Evolutionary conservation across 225 moss, liverwort and hornwort genomes (phyloP), one percentile per base, ranked within the genome.

Genomic region (Bryum argenteum): DNA sequence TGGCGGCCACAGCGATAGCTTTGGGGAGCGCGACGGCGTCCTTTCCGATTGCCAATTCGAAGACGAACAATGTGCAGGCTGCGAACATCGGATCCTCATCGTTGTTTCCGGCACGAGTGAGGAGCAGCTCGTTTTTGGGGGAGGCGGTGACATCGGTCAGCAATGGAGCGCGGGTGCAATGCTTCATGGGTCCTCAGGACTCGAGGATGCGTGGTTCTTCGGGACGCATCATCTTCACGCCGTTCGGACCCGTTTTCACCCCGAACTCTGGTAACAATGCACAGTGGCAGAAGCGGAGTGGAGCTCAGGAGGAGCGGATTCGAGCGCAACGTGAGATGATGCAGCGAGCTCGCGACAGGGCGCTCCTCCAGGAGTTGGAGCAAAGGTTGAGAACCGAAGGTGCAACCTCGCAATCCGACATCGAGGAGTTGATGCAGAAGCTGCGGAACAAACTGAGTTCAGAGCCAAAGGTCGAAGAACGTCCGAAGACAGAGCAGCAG

Each of bases 291-390:
- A 89, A 63, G 61, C 73, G 84, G 64, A 75, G 66, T 28, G 37
- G n/a, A 5, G 54, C n/a, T 21, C 82, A 76, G 55, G 81, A 84
- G 38, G 83, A 88, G 70, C 78, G 80, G 22, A 19, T 78, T n/a
- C 84, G 84, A 15, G 75, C 70, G 71, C 83, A 76, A 51, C 38
- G 74, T 63, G 76, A 71, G 52, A 71, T 18, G 77, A 76, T 73
- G 69, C 69, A 52, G 28, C 66, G 73, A 56, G 41, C 44, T 18
- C 82, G 67, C 19, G 82, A 85, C 68, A 74, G 38, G 50, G 77
- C 80, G 2, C 42, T 91, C 72, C 80, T 87, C 50, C 72, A 66
- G 38, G 89, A 91, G 73, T 58, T 91, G 74, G 87, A 87, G 82
- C 78, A 60, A 45, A 75, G 89, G 58, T 65, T 91, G 80, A 82